phyloP scores from a whole-genome alignment of 2,329 filamentous ascomycete species.

The Sarocladium brachiariae region DNA sequence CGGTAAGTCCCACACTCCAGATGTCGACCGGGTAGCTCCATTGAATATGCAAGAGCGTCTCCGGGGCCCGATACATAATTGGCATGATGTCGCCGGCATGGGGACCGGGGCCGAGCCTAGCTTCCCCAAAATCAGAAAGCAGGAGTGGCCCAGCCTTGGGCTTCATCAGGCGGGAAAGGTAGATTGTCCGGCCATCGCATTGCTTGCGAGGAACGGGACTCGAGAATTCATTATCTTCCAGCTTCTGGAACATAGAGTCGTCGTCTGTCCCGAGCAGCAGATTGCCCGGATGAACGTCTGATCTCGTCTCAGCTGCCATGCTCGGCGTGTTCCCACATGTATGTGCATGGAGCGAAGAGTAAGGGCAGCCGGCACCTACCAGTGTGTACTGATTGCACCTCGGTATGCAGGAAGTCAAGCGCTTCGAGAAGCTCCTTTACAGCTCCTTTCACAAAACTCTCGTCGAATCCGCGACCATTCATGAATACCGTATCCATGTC shows the following conservation, averaged over 20 bases:
- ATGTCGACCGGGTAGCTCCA: slow-evolving; percentile 22
- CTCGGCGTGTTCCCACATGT: too few relatives aligned
- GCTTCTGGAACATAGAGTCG: slow-evolving; percentile 15
- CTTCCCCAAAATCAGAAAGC: slow-evolving; percentile 23
- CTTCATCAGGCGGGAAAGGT: slow-evolving; percentile 19
- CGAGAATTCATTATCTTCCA: slow-evolving; percentile 19
- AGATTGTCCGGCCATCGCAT: slow-evolving; percentile 16
- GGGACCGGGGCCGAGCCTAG: slow-evolving; percentile 18
- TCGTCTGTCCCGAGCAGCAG: slow-evolving; percentile 18
- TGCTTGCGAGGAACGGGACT: slow-evolving; percentile 18
- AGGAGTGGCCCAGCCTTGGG: slow-evolving; percentile 20
- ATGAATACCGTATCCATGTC: slow-evolving; percentile 25
- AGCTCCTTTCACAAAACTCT: slow-evolving; percentile 24
- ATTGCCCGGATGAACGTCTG: slow-evolving; percentile 22
- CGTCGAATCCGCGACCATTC: slow-evolving; percentile 17
- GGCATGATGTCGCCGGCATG: too few relatives aligned
- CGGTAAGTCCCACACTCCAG: slow-evolving; percentile 22
- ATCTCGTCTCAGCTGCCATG: slow-evolving; percentile 8
- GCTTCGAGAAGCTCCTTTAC: slow-evolving; percentile 24
- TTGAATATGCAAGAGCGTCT: slow-evolving; percentile 16
- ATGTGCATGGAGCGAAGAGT: too few relatives aligned
- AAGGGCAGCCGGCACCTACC: too few relatives aligned
- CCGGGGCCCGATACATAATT: slow-evolving; percentile 19
- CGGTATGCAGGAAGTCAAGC: slow-evolving; percentile 27
- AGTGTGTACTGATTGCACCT: slow-evolving; percentile 25